Evolutionary conservation across 176 grass and related monocot genomes (phyloP).

Genomic region (Hyparrhenia diplandra): DNA sequence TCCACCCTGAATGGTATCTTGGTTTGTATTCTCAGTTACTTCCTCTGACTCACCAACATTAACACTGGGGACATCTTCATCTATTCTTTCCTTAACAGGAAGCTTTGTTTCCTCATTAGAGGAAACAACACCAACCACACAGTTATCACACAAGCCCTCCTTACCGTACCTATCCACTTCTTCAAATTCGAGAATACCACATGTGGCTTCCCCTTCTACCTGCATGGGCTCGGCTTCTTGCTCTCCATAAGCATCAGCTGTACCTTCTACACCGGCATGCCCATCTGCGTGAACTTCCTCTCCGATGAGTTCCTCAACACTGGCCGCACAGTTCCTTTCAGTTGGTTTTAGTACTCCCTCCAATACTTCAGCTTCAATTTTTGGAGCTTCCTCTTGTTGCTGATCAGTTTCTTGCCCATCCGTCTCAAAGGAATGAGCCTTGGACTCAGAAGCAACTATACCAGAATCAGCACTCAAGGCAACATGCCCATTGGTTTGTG

Average conservation of each 20-base stretch:
- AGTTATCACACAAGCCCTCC: neutral
- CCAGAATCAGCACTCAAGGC: conserved; percentile 14
- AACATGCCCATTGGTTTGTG: conserved; percentile 2
- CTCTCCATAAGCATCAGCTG: neutral
- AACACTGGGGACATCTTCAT: neutral
- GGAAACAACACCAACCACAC: neutral
- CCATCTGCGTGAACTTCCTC: conserved; percentile 2
- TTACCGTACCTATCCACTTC: neutral
- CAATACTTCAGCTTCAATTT: neutral
- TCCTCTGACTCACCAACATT: neutral
- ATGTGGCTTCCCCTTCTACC: neutral
- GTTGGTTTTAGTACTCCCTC: neutral
- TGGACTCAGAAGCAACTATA: neutral
- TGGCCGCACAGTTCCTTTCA: neutral
- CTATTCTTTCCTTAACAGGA: neutral
- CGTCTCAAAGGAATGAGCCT: neutral
- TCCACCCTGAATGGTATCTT: conserved; percentile 15
- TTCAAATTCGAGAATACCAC: conserved; percentile 16
- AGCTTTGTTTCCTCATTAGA: conserved; percentile 23
- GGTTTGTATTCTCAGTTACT: neutral
- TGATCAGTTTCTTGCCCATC: conserved; percentile 7
- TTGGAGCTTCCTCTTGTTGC: neutral
- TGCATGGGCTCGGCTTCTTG: neutral
- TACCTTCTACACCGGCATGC: neutral
- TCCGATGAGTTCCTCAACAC: conserved; percentile 5